Evolutionary conservation across 1,139 yeast genomes (phyloP), one percentile per base, ranked within the genome.

Genomic region (Wickerhamomyces sp.): DNA sequence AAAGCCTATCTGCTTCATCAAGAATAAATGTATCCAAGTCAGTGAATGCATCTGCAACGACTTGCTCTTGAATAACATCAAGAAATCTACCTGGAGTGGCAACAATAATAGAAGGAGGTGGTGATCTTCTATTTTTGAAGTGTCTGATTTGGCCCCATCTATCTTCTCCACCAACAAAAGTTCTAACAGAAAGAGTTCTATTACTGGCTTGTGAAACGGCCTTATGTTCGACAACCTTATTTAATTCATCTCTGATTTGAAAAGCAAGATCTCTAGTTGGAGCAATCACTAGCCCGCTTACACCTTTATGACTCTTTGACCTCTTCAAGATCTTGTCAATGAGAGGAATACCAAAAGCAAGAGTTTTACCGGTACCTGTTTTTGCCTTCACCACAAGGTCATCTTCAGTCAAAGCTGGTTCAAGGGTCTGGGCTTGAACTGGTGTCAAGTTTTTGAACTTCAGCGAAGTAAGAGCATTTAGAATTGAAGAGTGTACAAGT

Each of bases 341-440:
- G 7, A 86, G 66, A 3, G 96, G 96, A 31, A 88, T 66, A 42
- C 88, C 76, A 56, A 86, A 89, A 0, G 96, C 94, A 40, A 85
- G 75, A 0, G 96, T 89, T 58, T 89, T 89, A 53, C 96, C 97
- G 1, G 96, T 88, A 54, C 96, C 97, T 5, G 97, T 89, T 57
- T 86, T 86, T 23, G 96, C 96, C 47, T 94, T 72, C 24, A 86
- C 91, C 18, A 88, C 88, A 37, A 87, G 66, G 45, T 93, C 89
- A 28, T 70, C 62, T 25, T 74, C 70, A 26, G 69, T 55, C 37
- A 86, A 62, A 40, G 82, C 73, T 8, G 93, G 93, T 36, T 75
- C 63, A 32, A 88, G 64, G 6, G 95, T 72, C 47, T 72, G 69
- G 37, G 80, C 78, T 58, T 88, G 97, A 15, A 87, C 95, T 2